These are phyloP conservation scores for Lactarius sanguifluus DNA, from an alignment of 768 basidiomycete species.

Conservation along the genomic window DNA sequence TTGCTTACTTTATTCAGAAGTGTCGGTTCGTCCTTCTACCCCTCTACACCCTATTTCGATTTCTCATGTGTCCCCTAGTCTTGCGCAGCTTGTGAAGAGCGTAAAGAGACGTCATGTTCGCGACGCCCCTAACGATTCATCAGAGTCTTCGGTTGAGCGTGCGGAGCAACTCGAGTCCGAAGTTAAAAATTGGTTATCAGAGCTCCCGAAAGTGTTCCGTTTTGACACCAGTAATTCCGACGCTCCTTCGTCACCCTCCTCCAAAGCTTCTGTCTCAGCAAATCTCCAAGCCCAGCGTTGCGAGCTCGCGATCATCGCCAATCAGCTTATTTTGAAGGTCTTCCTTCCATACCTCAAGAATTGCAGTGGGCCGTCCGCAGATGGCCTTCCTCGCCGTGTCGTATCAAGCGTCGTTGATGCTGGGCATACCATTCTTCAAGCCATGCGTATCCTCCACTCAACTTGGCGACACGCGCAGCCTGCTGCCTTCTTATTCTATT, in stretches of 20 bases:
- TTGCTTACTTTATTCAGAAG: slow-evolving; percentile 54
- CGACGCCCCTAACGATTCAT: slow-evolving; percentile 38
- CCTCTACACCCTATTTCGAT: neutral
- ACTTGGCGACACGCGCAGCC: slow-evolving; percentile 45
- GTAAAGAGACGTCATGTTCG: slow-evolving; percentile 53
- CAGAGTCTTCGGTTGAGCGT: slow-evolving; percentile 55
- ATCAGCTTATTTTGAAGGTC: slow-evolving; percentile 59
- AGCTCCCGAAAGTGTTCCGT: slow-evolving; percentile 52
- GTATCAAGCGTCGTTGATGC: slow-evolving; percentile 60
- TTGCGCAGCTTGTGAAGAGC: slow-evolving; percentile 62
- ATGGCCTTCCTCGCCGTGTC: slow-evolving; percentile 49
- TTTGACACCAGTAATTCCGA: slow-evolving; percentile 41
- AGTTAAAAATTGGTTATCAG: slow-evolving; percentile 51
- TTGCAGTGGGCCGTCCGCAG: slow-evolving; percentile 31
- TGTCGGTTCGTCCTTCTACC: slow-evolving; percentile 50
- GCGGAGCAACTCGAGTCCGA: slow-evolving; percentile 58
- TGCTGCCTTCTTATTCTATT: slow-evolving; percentile 56
- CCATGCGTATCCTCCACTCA: slow-evolving; percentile 45
- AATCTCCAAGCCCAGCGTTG: slow-evolving; percentile 51
- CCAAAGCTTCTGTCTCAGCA: slow-evolving; percentile 35
- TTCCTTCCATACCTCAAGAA: slow-evolving; percentile 64
- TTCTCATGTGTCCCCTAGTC: slow-evolving; percentile 39
- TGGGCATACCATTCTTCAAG: slow-evolving; percentile 61
- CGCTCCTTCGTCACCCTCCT: slow-evolving; percentile 24
- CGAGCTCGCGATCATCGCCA: slow-evolving; percentile 59